Percentiles rank a stretch among this genome's conserved stretches.
phyloP scores from a whole-genome alignment of 345 rosid species.

The Linum tenue region DNA sequence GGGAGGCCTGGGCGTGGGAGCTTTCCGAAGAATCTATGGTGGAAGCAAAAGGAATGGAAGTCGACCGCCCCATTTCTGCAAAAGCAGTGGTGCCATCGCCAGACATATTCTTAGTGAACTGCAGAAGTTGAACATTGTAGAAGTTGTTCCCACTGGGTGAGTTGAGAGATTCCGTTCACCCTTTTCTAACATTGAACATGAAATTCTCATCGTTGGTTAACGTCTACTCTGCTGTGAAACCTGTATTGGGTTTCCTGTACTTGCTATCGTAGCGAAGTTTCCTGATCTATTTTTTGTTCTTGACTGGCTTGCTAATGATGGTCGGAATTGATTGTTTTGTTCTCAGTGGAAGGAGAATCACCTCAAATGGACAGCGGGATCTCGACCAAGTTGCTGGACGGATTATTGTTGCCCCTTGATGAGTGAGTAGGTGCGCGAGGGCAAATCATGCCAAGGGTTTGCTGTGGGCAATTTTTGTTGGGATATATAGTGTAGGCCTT shows the following conservation, averaged over 20 bases:
- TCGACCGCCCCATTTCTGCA: background rate
- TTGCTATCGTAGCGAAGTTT: too few species aligned
- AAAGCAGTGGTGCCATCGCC: background rate
- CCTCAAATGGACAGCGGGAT: background rate
- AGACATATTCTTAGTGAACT: background rate
- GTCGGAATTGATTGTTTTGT: background rate
- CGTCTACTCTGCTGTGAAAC: too few species aligned
- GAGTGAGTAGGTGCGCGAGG: background rate
- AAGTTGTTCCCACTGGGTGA: background rate
- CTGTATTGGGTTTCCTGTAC: too few species aligned
- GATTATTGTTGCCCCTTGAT: background rate
- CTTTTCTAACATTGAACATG: too few species aligned
- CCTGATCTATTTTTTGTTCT: too few species aligned
- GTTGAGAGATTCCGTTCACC: background rate
- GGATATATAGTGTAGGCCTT: background rate
- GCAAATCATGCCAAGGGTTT: background rate
- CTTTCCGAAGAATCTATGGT: background rate
- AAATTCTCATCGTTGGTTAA: too few species aligned
- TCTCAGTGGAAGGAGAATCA: background rate
- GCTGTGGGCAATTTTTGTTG: background rate
- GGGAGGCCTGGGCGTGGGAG: background rate
- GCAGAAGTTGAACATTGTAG: background rate
- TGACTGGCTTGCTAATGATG: too few species aligned
- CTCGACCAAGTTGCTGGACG: background rate
- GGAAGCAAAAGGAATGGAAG: background rate